Evolutionary conservation across 768 basidiomycete species (phyloP).

Genomic region (Lentinula boryana): DNA sequence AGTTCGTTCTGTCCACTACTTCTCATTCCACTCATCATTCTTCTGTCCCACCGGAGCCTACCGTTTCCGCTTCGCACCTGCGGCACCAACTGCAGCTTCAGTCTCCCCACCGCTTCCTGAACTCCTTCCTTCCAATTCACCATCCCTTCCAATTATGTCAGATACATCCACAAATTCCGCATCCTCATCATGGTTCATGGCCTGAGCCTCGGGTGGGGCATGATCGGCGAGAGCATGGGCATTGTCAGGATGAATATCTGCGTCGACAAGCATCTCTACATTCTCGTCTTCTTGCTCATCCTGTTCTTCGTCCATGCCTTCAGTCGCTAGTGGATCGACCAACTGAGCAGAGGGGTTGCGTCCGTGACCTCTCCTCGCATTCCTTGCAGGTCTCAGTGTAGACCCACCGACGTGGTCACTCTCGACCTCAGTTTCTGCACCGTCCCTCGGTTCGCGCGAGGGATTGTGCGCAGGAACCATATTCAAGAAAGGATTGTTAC

Average conservation of each 20-base stretch:
- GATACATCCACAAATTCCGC: conserved; percentile 6
- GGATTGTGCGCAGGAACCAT: not conserved
- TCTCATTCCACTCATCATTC: not conserved
- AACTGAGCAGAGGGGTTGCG: conserved; percentile 6
- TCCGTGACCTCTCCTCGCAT: not conserved
- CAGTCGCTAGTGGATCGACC: conserved; percentile 14
- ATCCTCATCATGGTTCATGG: conserved; percentile 5
- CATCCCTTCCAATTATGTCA: conserved; percentile 11
- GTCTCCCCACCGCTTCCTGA: conserved; percentile 11
- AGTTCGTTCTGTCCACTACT: not conserved
- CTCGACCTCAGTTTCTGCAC: conserved; percentile 35
- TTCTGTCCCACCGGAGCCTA: conserved; percentile 8
- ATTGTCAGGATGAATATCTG: not conserved
- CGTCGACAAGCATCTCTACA: conserved; percentile 7
- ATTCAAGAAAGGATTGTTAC: not conserved
- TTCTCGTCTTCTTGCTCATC: conserved; percentile 7
- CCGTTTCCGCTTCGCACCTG: conserved; percentile 31
- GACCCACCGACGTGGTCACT: conserved; percentile 15
- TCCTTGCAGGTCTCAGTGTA: not conserved
- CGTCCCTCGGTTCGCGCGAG: conserved; percentile 11
- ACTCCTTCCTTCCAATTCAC: conserved; percentile 12
- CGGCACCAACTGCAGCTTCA: conserved; percentile 23
- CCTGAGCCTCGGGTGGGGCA: not conserved
- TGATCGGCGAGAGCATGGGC: not conserved
- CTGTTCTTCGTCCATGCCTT: conserved; percentile 32